A percentile compares a stretch with the other conserved stretches of the same genome.
Conservation (phyloP, 1,284 basidiomycete genomes). For the Chalciporus sp. region DNA sequence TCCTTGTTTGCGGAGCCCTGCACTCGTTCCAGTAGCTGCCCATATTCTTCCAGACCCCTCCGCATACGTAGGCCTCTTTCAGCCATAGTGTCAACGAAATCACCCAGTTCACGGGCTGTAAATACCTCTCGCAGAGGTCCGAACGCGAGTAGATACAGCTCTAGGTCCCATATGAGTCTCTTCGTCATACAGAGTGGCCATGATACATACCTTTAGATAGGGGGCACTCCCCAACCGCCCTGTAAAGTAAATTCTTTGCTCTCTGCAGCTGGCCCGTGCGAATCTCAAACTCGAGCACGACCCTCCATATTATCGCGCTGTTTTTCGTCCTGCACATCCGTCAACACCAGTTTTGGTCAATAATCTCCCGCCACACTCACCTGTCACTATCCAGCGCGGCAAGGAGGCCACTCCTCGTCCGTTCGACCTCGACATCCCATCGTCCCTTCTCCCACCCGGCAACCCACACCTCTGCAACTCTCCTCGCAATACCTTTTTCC, state of each 20-base stretch:
- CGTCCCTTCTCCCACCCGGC: slow-evolving; percentile 73
- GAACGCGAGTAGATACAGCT: slow-evolving; percentile 87
- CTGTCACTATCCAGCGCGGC: slow-evolving; percentile 65
- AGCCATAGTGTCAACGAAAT: slow-evolving; percentile 76
- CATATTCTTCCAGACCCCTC: slow-evolving; percentile 63
- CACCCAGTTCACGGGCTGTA: slow-evolving; percentile 64
- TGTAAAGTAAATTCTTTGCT: slow-evolving; percentile 80
- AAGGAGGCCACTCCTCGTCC: slow-evolving; percentile 64
- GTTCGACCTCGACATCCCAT: slow-evolving; percentile 70
- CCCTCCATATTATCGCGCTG: slow-evolving; percentile 74
- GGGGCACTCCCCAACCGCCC: slow-evolving; percentile 83
- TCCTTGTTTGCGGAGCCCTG: slow-evolving; percentile 33
- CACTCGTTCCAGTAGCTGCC: slow-evolving; percentile 44
- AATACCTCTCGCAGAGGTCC: slow-evolving; percentile 72
- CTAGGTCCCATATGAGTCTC: slow-evolving; percentile 44
- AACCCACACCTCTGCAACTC: slow-evolving; percentile 73
- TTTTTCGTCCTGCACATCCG: slow-evolving; percentile 51
- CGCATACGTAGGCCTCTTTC: slow-evolving; percentile 81
- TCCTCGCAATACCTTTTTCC: slow-evolving; percentile 59
- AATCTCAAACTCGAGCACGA: slow-evolving; percentile 85
- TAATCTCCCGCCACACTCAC: slow-evolving; percentile 40
- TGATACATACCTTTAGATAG: slow-evolving; percentile 67
- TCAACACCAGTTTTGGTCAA: slow-evolving; percentile 10
- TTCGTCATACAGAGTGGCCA: neutral
- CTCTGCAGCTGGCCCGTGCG: slow-evolving; percentile 56